Evolutionary conservation across 2,329 filamentous ascomycete genomes (phyloP).

Genomic region (Metarhizium album): DNA sequence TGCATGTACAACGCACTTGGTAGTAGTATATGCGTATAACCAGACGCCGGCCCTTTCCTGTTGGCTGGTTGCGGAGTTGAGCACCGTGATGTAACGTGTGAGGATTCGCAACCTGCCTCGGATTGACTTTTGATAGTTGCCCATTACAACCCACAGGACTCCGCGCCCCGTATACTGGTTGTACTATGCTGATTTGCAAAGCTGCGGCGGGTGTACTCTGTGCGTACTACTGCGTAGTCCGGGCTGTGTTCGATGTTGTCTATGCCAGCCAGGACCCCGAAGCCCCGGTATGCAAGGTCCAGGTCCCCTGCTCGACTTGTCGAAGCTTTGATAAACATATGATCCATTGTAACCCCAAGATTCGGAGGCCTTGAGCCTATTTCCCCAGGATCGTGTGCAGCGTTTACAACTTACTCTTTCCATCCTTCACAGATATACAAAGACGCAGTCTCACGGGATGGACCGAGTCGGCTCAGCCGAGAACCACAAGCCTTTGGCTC

Average conservation of each 20-base stretch:
- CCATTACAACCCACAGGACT: not conserved
- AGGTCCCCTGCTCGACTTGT: not conserved
- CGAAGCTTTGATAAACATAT: not conserved
- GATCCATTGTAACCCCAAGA: not conserved
- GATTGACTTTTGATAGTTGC: too few relatives aligned
- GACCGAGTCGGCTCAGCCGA: slow-evolving; percentile 9
- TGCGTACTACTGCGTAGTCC: too few relatives aligned
- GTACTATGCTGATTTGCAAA: not conserved
- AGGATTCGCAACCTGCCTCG: not conserved
- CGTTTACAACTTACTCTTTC: not conserved
- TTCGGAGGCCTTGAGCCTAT: not conserved
- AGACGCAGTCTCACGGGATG: slow-evolving; percentile 18
- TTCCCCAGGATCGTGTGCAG: not conserved
- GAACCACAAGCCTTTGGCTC: not conserved
- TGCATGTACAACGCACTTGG: too few relatives aligned
- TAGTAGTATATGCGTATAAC: too few relatives aligned
- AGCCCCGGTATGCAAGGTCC: too few relatives aligned
- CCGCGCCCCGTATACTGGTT: too few relatives aligned
- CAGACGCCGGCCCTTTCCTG: too few relatives aligned
- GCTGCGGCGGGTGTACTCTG: too few relatives aligned
- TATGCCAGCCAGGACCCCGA: too few relatives aligned
- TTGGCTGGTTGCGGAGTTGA: not conserved
- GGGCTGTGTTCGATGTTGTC: too few relatives aligned
- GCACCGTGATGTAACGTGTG: not conserved
- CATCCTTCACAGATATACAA: not conserved